Conservation (phyloP, 176 grass and related monocot genomes). For the Aegilops umbellulata region DNA sequence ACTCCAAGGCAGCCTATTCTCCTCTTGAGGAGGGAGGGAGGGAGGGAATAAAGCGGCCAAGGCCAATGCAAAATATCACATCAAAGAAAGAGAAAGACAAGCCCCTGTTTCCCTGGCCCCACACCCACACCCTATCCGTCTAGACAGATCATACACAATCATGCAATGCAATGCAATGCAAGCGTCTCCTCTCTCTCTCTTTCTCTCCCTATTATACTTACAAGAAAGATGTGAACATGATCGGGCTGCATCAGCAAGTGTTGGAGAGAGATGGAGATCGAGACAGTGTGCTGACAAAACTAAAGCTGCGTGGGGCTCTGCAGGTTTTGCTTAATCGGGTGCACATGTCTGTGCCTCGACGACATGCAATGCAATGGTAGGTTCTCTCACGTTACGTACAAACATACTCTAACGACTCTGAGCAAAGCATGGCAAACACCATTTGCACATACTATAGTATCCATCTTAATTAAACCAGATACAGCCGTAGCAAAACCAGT, state of each 20-base stretch:
- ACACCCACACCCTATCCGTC: constrained; percentile 18
- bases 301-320: neutral
- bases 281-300: neutral
- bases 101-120: constrained; percentile 18
- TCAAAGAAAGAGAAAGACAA: constrained; percentile 80
- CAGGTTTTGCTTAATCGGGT: neutral
- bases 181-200: neutral
- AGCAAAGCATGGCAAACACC: too few species aligned
- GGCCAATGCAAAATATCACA: constrained; percentile 47
- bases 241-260: neutral
- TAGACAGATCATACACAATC: constrained; percentile 47
- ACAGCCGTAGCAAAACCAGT: neutral
- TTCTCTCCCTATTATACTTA: neutral
- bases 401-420: too few species aligned
- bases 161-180: constrained; percentile 18
- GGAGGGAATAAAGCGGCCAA: constrained; percentile 64
- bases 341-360: constrained; percentile 5
- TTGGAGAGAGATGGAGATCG: neutral
- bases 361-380: neutral
- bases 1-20: constrained; percentile 69
- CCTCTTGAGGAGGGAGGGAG: constrained; percentile 18
- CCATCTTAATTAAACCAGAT: too few species aligned
- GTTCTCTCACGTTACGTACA: too few species aligned
- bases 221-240: neutral
- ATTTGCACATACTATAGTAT: too few species aligned